Evolutionary conservation across 768 basidiomycete genomes (phyloP), one percentile per base, ranked within the genome.

Genomic region (Nevesoporus exiguus): DNA sequence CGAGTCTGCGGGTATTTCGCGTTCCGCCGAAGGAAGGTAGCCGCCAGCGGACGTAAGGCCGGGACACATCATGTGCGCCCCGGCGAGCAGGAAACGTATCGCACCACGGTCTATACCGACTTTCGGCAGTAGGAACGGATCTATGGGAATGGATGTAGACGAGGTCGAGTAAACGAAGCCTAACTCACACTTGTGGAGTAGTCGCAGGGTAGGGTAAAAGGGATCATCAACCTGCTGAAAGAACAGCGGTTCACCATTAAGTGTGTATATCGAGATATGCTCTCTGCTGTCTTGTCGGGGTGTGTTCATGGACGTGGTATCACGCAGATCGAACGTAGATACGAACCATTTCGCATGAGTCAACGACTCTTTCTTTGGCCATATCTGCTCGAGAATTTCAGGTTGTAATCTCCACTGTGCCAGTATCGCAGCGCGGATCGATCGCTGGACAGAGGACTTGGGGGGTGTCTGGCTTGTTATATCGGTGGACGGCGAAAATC

Each of bases 301-400:
- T 60, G 27, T 4, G 60, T 47, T 58, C 45, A 49, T 29, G 43
- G 19, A 45, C 37, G 14, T 22, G 63, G 49, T 54, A 51, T 62
- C 60, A 49, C 24, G 3, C 22, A 47, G 33, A 45, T 56, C 39
- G 45, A 52, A 40, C 42, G 47, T 45, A 37, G 56, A 49, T 31
- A 61, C 61, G 50, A 24, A 67, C 96, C 97, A 98, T 77, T 98
- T 98, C 56, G 94, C 91, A 64, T 90, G 87, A 5, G 89, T 86
- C 44, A 98, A 77, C 3, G 86, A 80, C 77, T 98, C 96, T 78
- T 98, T 99, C 89, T 98, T 99, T 3, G 95, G 93, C 97, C 97
- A 99, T 48, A 99, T 81, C 62, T 81, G 81, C 67, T 99, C 97
- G 29, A 98, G 75, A 3, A 86, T 83, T 58, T 90, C 91, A 39